Conservation (phyloP, 495 filamentous ascomycete genomes). For the Copromyces sp. region DNA sequence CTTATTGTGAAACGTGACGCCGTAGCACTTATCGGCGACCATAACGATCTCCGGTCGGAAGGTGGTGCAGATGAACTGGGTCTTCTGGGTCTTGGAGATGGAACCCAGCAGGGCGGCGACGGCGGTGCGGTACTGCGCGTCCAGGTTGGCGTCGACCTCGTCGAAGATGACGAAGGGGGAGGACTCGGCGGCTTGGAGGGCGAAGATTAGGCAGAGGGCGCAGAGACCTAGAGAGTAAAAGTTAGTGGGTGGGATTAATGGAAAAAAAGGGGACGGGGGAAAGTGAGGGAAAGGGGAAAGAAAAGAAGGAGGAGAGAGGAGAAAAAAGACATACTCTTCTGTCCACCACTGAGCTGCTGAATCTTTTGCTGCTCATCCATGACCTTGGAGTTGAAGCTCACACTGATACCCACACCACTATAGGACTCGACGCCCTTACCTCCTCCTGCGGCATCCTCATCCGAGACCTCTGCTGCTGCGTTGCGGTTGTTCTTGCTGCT, state of each 20-base stretch:
- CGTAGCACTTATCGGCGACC: conserved; percentile 96
- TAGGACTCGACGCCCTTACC: conserved; percentile 85
- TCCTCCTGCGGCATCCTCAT: conserved; percentile 40
- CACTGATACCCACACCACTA: conserved; percentile 93
- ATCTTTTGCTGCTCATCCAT: conserved; percentile 95
- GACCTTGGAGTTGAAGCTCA: conserved; percentile 96
- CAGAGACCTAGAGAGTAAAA: conserved; percentile 55
- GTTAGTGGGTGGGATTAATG: too few relatives aligned
- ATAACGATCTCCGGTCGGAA: conserved; percentile 95
- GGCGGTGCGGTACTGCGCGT: conserved; percentile 93
- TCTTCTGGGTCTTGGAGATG: conserved; percentile 51
- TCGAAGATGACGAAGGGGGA: conserved; percentile 99
- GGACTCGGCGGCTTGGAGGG: conserved; percentile 96
- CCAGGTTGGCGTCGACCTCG: conserved; percentile 96
- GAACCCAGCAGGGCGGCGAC: conserved; percentile 79
- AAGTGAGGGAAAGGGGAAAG: neutral
- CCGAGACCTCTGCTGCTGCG: conserved; percentile 48
- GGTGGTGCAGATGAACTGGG: conserved; percentile 80
- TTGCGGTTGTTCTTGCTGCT: conserved; percentile 30
- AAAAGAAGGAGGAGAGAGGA: neutral
- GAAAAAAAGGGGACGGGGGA: neutral
- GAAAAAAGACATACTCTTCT: conserved; percentile 67
- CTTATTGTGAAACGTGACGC: conserved; percentile 88
- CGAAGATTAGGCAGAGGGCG: conserved; percentile 91
- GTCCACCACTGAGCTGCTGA: conserved; percentile 90